Evolutionary conservation across 805 yeast species (phyloP), one percentile per base, ranked within the genome.

Genomic region (Scheffersomyces spartinae): DNA sequence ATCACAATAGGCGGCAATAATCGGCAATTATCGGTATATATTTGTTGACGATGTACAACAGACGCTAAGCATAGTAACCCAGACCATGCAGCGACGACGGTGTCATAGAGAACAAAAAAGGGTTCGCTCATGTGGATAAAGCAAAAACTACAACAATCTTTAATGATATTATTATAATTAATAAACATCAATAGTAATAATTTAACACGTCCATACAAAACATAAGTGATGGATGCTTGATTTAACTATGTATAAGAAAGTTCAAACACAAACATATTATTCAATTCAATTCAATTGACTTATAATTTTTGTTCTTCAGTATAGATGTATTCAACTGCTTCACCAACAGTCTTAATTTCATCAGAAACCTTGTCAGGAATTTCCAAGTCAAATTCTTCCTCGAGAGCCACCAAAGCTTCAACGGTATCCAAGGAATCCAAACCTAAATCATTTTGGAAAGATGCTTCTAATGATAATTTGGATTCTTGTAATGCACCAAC

Each of bases 331-430:
- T 85, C 84, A 36, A 86, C 71, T 33, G 95, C 94, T 62, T 86
- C 94, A 41, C 83, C 85, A 38, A 91, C 91, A 29, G 94, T 82
- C 64, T 80, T 84, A 55, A 91, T 76, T 49, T 80, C 86, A 52
- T 88, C 96, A 28, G 95, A 91, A 42, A 83, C 82, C 52, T 80
- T 76, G 61, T 84, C 95, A 18, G 93, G 84, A 47, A 82, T 73
- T 51, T 78, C 81, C 47, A 83, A 70, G 44, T 82, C 84, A 40
- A 74, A 74, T 50, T 76, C 67, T 66, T 86, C 95, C 65, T 88
- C 98, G 46, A 88, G 77, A 30, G 95, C 95, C 55, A 91, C 94
- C 43, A 91, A 69, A 29, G 91, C 86, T 63, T 88, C 98, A 35
- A 88, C 95, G 35, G 91, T 80, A 48, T 88, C 98, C 39, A 88